These are phyloP conservation scores for Nannochloropsis salina DNA, from an alignment of 108 stramenopile genomes.

Conservation along the genomic window DNA sequence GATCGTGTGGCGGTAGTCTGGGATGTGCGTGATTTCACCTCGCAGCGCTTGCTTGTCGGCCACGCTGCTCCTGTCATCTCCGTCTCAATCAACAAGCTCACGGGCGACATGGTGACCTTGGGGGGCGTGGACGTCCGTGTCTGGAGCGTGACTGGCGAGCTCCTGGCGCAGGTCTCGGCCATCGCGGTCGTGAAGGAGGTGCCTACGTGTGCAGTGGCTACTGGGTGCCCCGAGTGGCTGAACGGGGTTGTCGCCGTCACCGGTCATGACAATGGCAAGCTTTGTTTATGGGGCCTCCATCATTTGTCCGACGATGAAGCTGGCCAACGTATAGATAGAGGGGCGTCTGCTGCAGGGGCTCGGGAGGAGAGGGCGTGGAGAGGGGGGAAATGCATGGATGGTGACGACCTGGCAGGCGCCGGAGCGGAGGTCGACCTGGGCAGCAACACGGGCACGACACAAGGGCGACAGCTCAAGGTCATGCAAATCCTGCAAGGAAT, in stretches of 20 bases:
- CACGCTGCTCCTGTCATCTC: slow-evolving; percentile 57
- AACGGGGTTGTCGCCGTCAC: slow-evolving; percentile 81
- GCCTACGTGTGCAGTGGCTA: slow-evolving; percentile 73
- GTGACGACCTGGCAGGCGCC: background rate
- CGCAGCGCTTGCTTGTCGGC: slow-evolving; percentile 64
- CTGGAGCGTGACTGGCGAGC: slow-evolving; percentile 81
- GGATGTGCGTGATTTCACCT: slow-evolving; percentile 78
- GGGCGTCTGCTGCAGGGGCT: background rate
- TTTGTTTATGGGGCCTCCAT: slow-evolving; percentile 67
- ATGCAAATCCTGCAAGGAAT: slow-evolving; percentile 37
- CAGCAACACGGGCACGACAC: background rate
- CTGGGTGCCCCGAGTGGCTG: slow-evolving; percentile 86
- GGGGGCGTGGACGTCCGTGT: slow-evolving; percentile 67
- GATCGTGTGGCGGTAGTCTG: slow-evolving; percentile 71
- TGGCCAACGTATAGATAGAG: background rate
- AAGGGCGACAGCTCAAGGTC: slow-evolving; percentile 27
- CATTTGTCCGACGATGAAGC: slow-evolving; percentile 6
- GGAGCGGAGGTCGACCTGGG: slow-evolving; percentile 13
- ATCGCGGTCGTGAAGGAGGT: slow-evolving; percentile 54
- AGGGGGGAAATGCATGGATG: background rate
- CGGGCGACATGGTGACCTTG: slow-evolving; percentile 77
- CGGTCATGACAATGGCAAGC: slow-evolving; percentile 86
- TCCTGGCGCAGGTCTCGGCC: slow-evolving; percentile 65
- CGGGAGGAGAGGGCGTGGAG: background rate
- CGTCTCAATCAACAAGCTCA: slow-evolving; percentile 77